Base-by-base conservation (phyloP, 1,139 yeast species). In the Candida frijolesensis region DNA sequence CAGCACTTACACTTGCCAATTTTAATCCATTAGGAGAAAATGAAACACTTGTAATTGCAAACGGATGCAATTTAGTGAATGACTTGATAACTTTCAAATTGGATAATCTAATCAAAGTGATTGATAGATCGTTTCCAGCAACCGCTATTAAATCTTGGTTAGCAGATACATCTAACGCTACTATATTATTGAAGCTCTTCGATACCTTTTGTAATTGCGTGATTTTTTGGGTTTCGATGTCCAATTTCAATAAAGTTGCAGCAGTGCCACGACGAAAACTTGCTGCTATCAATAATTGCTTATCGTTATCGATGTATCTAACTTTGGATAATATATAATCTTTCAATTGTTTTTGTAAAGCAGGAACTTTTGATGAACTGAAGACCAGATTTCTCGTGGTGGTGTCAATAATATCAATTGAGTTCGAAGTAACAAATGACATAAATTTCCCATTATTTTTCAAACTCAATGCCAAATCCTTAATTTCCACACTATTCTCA, bases 1-100 rank as follows among this genome's bases (percentile, higher is more conserved):
- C 89, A 1, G 95, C 96, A 44, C 96, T 87, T 0, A 85, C 87
- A 14, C 92, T 82, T 1, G 92, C 96, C 46, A 91, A 70, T 50
- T 79, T 73, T 40, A 79, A 71, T 12, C 94, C 92, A 59, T 83
- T 79, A 9, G 89, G 86, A 14, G 89, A 85, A 54, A 91, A 83
- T 0, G 83, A 74, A 10, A 89, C 81, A 46, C 82, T 78, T 0
- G 97, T 92, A 48, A 92, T 85, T 10, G 96, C 94, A 66, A 89
- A 88, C 8, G 79, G 74, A 65, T 92, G 98, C 45, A 86, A 84
- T 54, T 85, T 80, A 47, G 78, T 76, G 53, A 84, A 72, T 6
- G 77, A 68, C 52, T 78, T 79, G 42, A 84, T 60, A 10, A 76
- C 68, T 45, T 76, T 74, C 51, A 89, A 78, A 55, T 76, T 81